These are phyloP conservation scores for Mariannaea sp. DNA, from an alignment of 2,329 filamentous ascomycete genomes.

Conservation along the genomic window DNA sequence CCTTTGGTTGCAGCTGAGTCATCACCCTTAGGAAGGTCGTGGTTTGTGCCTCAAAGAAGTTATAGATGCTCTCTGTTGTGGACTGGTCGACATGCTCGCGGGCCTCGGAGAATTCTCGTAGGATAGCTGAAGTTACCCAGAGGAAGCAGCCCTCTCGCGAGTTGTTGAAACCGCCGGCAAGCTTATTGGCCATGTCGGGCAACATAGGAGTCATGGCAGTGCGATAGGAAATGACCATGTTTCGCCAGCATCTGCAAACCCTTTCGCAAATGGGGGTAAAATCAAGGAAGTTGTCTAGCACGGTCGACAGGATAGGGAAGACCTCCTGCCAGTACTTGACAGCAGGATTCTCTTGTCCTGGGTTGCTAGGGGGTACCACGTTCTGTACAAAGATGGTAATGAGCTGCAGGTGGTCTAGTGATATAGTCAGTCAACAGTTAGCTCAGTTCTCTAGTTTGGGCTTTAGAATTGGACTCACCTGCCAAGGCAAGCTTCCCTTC, in stretches of 20 bases:
- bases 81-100: constrained; percentile 79
- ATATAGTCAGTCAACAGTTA: constrained; percentile 34
- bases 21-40: constrained; percentile 87
- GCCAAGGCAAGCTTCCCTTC: constrained; percentile 85
- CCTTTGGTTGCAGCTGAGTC: constrained; percentile 75
- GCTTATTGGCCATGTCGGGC: constrained; percentile 82
- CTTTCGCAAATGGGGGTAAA: constrained; percentile 91
- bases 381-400: constrained; percentile 87
- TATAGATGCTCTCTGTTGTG: constrained; percentile 88
- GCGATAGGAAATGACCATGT: constrained; percentile 95
- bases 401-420: constrained; percentile 81
- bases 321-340: constrained; percentile 97
- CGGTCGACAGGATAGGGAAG: constrained; percentile 82
- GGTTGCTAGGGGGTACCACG: constrained; percentile 74
- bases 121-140: constrained; percentile 95
- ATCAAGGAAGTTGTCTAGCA: constrained; percentile 84
- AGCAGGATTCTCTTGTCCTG: constrained; percentile 78
- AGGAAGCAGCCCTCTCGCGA: constrained; percentile 95
- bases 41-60: constrained; percentile 93
- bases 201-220: constrained; percentile 86
- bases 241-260: constrained; percentile 92
- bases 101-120: constrained; percentile 93
- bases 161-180: constrained; percentile 80
- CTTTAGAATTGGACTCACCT: constrained; percentile 54
- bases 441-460: neutral